Evolutionary conservation across 345 rosid species (phyloP).

Genomic region (Acer negundo): DNA sequence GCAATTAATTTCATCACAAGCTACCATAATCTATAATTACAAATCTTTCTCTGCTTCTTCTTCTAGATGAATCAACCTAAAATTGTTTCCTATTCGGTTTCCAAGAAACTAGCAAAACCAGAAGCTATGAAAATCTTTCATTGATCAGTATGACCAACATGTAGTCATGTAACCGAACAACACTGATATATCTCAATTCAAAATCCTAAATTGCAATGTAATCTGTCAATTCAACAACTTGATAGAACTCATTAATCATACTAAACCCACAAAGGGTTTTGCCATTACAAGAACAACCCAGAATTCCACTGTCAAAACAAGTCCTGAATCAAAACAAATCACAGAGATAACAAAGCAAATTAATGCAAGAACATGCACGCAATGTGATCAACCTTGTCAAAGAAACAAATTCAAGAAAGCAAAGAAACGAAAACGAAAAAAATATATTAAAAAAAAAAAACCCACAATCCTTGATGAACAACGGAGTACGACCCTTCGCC

Average conservation of each 20-base stretch:
- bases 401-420: constrained; percentile 5
- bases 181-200: too few species aligned
- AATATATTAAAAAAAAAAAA: too few species aligned
- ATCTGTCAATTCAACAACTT: background rate
- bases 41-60: background rate
- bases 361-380: constrained; percentile 18
- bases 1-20: background rate
- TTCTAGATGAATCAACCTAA: constrained; percentile 1
- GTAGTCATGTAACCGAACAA: background rate
- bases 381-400: constrained; percentile 20
- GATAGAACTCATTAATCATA: background rate
- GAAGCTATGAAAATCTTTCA: background rate
- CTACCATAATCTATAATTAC: background rate
- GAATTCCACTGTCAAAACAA: background rate
- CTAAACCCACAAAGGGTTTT: constrained; percentile 4
- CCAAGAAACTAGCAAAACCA: background rate
- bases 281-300: background rate
- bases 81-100: background rate
- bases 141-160: background rate
- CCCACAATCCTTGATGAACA: constrained; percentile 58
- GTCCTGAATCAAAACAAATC: background rate
- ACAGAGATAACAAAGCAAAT: background rate
- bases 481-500: constrained; percentile 52
- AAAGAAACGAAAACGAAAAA: background rate
- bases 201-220: background rate